Percentiles rank a stretch among this genome's conserved stretches.
phyloP scores from a whole-genome alignment of 169 alveolate genomes.

The Cyclospora cayetanensis region DNA sequence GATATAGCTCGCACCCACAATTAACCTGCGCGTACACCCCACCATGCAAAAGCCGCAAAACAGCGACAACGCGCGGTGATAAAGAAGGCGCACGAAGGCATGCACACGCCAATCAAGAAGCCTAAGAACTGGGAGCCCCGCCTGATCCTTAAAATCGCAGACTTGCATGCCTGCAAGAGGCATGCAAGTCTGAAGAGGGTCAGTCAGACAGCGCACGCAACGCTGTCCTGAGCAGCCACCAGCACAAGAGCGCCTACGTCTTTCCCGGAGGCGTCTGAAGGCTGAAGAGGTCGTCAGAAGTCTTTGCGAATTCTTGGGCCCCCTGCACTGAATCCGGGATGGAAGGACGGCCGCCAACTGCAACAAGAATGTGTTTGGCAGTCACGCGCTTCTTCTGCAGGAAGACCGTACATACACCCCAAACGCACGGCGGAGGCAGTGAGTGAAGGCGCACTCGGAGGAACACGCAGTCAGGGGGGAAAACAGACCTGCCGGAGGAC shows the following conservation, averaged over 20 bases:
- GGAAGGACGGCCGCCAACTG: constrained; percentile 97
- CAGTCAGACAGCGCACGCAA: not conserved
- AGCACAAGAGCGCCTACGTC: constrained; percentile 68
- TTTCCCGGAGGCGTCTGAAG: constrained; percentile 93
- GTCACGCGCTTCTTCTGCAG: constrained; percentile 83
- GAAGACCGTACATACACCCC: too few relatives aligned
- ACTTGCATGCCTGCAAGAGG: not conserved
- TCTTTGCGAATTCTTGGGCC: constrained; percentile 92
- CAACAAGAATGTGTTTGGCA: constrained; percentile 91
- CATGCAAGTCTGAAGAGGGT: not conserved
- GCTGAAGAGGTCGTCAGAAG: constrained; percentile 97
- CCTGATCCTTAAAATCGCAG: too few relatives aligned
- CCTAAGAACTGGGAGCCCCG: not conserved
- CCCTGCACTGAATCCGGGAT: constrained; percentile 91
- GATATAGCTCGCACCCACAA: constrained; percentile 98
- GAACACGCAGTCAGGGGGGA: not conserved
- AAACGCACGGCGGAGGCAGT: too few relatives aligned
- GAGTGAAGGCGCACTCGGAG: too few relatives aligned
- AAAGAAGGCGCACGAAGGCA: too few relatives aligned
- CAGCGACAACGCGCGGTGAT: not conserved
- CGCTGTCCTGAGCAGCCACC: not conserved
- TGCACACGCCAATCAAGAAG: not conserved
- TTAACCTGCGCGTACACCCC: constrained; percentile 79
- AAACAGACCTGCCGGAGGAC: too few relatives aligned
- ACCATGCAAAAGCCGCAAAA: not conserved